Evolutionary conservation across 257 asterid species (phyloP).

Genomic region (Thymus quinquecostatus): DNA sequence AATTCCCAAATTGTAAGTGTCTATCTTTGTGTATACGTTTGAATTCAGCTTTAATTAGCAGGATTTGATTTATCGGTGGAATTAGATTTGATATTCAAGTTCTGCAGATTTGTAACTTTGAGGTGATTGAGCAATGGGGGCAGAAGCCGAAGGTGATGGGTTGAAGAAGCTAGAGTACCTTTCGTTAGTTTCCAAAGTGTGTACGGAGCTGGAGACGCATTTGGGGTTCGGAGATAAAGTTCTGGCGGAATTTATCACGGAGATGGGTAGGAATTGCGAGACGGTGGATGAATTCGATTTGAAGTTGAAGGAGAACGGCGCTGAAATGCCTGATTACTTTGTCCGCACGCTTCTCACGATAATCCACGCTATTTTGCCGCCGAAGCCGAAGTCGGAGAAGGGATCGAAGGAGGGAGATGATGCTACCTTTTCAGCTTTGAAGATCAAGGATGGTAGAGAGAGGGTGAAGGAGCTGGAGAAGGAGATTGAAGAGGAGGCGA

Average conservation of each 20-base stretch:
- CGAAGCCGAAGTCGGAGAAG: conserved; percentile 45
- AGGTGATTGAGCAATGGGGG: conserved; percentile 42
- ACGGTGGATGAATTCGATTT: conserved; percentile 62
- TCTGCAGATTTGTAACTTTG: not conserved
- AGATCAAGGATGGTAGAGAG: conserved; percentile 68
- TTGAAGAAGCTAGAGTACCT: conserved; percentile 74
- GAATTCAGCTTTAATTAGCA: no score
- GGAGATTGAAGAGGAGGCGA: conserved; percentile 76
- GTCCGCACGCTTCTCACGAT: conserved; percentile 79
- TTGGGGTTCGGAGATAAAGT: conserved; percentile 72
- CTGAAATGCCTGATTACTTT: conserved; percentile 90
- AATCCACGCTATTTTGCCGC: conserved; percentile 85
- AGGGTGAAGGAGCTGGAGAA: conserved; percentile 80
- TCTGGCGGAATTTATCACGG: conserved; percentile 81
- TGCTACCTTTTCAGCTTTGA: conserved; percentile 55
- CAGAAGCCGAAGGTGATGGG: conserved; percentile 45
- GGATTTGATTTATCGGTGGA: not conserved
- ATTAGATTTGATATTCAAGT: not conserved
- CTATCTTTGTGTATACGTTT: not conserved
- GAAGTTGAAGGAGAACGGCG: conserved; percentile 66
- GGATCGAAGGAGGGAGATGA: conserved; percentile 45
- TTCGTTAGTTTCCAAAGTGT: conserved; percentile 81
- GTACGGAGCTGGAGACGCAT: conserved; percentile 76
- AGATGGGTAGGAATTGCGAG: conserved; percentile 65
- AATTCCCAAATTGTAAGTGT: not conserved